phyloP scores from a whole-genome alignment of 805 yeast genomes.

The Gaillardinia entomophila region DNA sequence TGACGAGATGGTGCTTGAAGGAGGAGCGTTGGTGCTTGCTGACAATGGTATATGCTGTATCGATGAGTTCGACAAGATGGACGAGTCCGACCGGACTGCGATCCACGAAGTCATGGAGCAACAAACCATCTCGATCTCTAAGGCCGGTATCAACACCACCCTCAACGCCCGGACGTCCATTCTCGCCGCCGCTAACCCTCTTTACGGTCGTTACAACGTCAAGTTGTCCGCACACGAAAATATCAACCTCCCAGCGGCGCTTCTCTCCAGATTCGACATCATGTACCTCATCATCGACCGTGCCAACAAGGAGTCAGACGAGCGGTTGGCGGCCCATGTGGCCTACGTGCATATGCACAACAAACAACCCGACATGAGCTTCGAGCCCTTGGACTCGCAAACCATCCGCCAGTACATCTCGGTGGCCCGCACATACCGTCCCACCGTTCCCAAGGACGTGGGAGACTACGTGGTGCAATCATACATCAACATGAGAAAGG shows the following conservation, averaged over 20 bases:
- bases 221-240: conserved; percentile 87
- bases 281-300: conserved; percentile 81
- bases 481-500: conserved; percentile 90
- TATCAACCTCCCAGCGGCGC: conserved; percentile 93
- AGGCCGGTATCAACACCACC: conserved; percentile 96
- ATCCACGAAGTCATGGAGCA: conserved; percentile 99
- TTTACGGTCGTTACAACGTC: conserved; percentile 92
- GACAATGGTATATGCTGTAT: conserved; percentile 98
- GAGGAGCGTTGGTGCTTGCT: conserved; percentile 95
- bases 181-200: conserved; percentile 97
- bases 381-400: conserved; percentile 70
- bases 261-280: conserved; percentile 90
- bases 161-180: conserved; percentile 93
- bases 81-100: conserved; percentile 92
- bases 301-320: conserved; percentile 76
- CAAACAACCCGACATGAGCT: conserved; percentile 72
- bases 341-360: conserved; percentile 94
- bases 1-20: conserved; percentile 96
- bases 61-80: conserved; percentile 99
- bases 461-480: conserved; percentile 82
- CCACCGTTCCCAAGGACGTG: conserved; percentile 76
- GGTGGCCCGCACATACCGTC: conserved; percentile 78
- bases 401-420: conserved; percentile 85
- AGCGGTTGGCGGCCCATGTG: conserved; percentile 85
- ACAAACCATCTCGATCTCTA: conserved; percentile 94